A percentile compares a stretch with the other conserved stretches of the same genome.
Evolutionary conservation across 2,329 filamentous ascomycete species (phyloP).

Genomic region (Clarireedia sp.): DNA sequence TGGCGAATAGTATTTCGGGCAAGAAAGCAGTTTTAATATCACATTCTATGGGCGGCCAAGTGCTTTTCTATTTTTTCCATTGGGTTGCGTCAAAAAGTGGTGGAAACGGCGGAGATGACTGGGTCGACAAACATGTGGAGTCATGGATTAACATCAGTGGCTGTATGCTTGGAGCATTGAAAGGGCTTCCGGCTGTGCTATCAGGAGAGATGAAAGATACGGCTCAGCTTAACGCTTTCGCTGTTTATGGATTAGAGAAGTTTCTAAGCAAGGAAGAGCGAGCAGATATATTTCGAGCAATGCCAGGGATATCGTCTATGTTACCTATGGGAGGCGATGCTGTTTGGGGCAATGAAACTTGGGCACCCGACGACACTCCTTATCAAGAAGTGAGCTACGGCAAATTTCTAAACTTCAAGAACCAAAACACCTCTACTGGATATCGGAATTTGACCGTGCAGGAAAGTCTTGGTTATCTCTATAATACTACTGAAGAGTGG

Average conservation of each 20-base stretch:
- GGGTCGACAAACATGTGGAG: constrained; percentile 86
- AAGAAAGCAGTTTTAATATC: constrained; percentile 81
- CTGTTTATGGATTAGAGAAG: constrained; percentile 93
- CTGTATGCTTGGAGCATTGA: constrained; percentile 92
- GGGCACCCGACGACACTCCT: constrained; percentile 79
- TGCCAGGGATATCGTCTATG: constrained; percentile 97
- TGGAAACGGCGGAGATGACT: constrained; percentile 72
- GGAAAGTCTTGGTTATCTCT: constrained; percentile 69
- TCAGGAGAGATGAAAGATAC: constrained; percentile 99
- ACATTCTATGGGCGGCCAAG: constrained; percentile 97
- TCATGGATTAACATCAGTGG: constrained; percentile 98
- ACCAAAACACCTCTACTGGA: constrained; percentile 54
- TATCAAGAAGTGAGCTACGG: constrained; percentile 70
- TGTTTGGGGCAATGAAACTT: constrained; percentile 85
- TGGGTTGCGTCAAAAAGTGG: constrained; percentile 73
- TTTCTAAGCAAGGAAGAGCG: constrained; percentile 87
- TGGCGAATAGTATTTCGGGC: constrained; percentile 62
- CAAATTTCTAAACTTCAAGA: constrained; percentile 76
- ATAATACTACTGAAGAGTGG: constrained; percentile 76
- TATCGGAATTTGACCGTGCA: constrained; percentile 73
- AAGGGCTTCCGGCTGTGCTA: constrained; percentile 81
- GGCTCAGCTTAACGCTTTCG: constrained; percentile 90
- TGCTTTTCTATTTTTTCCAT: constrained; percentile 72
- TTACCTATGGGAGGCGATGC: constrained; percentile 86
- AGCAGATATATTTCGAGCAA: constrained; percentile 87